phyloP scores from a whole-genome alignment of 2,329 filamentous ascomycete genomes.

The Fusarium sp. region DNA sequence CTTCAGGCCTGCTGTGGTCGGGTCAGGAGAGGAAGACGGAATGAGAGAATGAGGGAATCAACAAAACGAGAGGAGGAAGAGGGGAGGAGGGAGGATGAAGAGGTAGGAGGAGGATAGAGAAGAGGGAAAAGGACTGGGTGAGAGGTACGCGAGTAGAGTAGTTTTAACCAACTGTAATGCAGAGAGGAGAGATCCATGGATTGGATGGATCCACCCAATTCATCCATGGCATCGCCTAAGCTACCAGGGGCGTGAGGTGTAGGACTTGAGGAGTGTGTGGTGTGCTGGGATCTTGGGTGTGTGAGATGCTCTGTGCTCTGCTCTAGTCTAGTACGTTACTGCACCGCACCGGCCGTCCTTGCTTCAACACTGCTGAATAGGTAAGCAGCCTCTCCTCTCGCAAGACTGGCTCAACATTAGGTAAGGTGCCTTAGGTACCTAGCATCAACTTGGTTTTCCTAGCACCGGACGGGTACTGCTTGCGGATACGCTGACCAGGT shows the following conservation, averaged over 20 bases:
- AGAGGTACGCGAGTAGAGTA: conserved; percentile 57
- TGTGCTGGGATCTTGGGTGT: conserved; percentile 30
- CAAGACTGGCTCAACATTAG: conserved; percentile 1
- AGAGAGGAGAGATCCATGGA: conserved; percentile 32
- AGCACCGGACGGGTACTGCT: conserved; percentile 33
- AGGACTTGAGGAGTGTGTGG: conserved; percentile 4
- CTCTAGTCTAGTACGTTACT: conserved; percentile 6
- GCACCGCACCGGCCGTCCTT: conserved; percentile 10
- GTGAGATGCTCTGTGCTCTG: conserved; percentile 15
- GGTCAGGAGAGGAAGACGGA: conserved; percentile 64
- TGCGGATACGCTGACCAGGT: conserved; percentile 40
- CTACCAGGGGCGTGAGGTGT: conserved; percentile 12
- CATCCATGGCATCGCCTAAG: conserved; percentile 11
- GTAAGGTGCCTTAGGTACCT: not conserved
- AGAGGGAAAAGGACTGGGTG: conserved; percentile 69
- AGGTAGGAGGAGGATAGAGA: conserved; percentile 66
- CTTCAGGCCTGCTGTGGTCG: conserved; percentile 54
- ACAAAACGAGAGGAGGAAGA: conserved; percentile 57
- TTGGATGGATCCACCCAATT: conserved; percentile 25
- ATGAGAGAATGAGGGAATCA: conserved; percentile 66
- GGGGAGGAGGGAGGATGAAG: conserved; percentile 60
- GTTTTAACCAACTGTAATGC: conserved; percentile 53
- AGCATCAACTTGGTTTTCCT: conserved; percentile 27
- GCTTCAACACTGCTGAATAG: conserved; percentile 7
- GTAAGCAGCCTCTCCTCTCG: conserved; percentile 11